Evolutionary conservation across 495 filamentous ascomycete species (phyloP), one percentile per base, ranked within the genome.

Genomic region (Astrocystis sublimbata): DNA sequence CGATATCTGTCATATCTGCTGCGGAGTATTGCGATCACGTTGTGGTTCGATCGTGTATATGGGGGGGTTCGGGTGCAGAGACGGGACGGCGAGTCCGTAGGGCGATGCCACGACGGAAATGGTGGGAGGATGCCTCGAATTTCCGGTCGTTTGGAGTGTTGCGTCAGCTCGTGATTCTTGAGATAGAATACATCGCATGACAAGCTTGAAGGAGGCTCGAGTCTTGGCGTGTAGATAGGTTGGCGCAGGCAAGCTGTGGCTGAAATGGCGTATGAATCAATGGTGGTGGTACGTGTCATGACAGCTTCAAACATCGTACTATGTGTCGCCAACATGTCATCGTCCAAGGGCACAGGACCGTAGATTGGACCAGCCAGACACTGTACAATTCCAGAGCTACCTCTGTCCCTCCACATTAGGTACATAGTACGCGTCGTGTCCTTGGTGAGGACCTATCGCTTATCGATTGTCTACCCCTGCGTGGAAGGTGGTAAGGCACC

Each of bases 1-100:
- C 67, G 60, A 31, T 64, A 63, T 12, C 47, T 23, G 66, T 66
- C 72, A 75, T 75, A 9, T 56, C n/a, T 30, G n/a, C n/a, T n/a
- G n/a, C 13, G 15, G 13, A 42, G 7, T 3, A 9, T 10, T 21
- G 49, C 17, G 47, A 38, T 26, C 30, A 8, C 23, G 49, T 46
- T 52, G 21, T 24, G 33, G 41, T 7, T 26, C 15, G 46, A 41
- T 33, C 15, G 36, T 23, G 35, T 17, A 7, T 46, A 49, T 49
- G 42, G 49, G 26, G 42, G 26, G 4, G 28, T 13, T 23, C 13
- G 9, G 24, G 21, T 49, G 53, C 36, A 26, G 19, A 28, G 47
- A 31, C 30, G 15, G 13, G 31, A 28, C 13, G 1, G 43, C 10
- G 23, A 51, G 28, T 24, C n/a, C 2, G 57, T 33, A 36, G 23